Percentiles rank a stretch among this genome's conserved stretches.
Conservation (phyloP, 257 asterid species). For the Petunia secreta region DNA sequence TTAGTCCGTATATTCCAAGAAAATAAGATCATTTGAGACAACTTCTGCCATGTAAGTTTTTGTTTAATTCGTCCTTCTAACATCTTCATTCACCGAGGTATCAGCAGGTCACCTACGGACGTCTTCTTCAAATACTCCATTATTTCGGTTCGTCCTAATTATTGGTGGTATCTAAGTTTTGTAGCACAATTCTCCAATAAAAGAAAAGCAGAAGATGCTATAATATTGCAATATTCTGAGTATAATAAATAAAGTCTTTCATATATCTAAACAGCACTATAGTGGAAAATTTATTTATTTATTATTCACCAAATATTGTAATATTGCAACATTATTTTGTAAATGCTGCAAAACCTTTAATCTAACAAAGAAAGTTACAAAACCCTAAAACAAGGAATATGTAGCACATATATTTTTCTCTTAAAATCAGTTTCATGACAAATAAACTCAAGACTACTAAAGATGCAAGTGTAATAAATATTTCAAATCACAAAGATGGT, state of each 20-base stretch:
- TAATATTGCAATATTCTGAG: not conserved
- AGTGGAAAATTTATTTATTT: not conserved
- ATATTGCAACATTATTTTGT: not conserved
- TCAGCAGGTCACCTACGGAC: too few relatives aligned
- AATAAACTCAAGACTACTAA: too few relatives aligned
- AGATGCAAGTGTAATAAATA: too few relatives aligned
- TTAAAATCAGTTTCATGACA: too few relatives aligned
- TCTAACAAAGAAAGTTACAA: not conserved
- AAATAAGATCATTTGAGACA: too few relatives aligned
- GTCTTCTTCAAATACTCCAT: not conserved
- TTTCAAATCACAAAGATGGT: too few relatives aligned
- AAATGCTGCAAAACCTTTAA: not conserved
- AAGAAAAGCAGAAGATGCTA: not conserved
- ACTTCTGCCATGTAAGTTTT: too few relatives aligned
- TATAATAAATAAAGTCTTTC: not conserved
- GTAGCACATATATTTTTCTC: not conserved
- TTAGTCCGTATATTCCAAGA: too few relatives aligned
- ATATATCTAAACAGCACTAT: not conserved
- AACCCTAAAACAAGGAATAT: not conserved
- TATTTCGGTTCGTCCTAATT: not conserved
- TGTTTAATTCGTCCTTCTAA: too few relatives aligned
- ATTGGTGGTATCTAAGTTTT: not conserved
- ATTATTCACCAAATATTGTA: not conserved
- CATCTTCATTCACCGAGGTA: too few relatives aligned
- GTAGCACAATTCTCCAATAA: not conserved